A percentile compares a stretch with the other conserved stretches of the same genome.
phyloP scores from a whole-genome alignment of 495 filamentous ascomycete genomes.

The Aspergillus saccharolyticus region DNA sequence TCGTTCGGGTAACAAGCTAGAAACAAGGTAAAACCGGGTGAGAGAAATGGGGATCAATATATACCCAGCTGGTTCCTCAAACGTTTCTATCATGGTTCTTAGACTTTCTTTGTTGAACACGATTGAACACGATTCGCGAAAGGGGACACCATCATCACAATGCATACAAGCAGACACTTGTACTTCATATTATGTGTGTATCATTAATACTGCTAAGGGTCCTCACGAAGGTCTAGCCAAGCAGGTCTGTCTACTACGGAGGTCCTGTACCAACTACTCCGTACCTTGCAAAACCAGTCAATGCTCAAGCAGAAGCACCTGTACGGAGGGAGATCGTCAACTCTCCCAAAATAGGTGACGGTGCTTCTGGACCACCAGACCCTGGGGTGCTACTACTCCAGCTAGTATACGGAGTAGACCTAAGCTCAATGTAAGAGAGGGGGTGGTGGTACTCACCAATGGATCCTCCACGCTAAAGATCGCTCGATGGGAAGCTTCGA shows the following conservation, averaged over 20 bases:
- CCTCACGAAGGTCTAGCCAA: background rate
- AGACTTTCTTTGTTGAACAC: no score
- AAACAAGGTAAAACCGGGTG: conserved; percentile 7
- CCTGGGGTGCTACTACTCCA: background rate
- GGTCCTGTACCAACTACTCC: no score
- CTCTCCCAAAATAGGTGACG: background rate
- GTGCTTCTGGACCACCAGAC: background rate
- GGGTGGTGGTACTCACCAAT: background rate
- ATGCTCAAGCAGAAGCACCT: background rate
- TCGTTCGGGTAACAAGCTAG: conserved; percentile 14
- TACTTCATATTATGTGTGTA: background rate
- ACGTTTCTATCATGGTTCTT: no score
- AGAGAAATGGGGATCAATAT: conserved; percentile 3
- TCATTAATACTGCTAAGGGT: no score
- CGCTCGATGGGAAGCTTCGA: background rate
- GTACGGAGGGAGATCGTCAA: background rate
- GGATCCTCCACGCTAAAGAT: background rate
- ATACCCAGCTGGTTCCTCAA: background rate
- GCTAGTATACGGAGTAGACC: no score
- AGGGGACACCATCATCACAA: no score
- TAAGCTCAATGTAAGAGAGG: background rate
- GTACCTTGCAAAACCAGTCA: background rate
- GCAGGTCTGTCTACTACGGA: background rate
- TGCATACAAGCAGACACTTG: no score
- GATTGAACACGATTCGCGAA: no score